Base-by-base conservation (phyloP, 2,329 filamentous ascomycete species). In the Exophiala dermatitidis region DNA sequence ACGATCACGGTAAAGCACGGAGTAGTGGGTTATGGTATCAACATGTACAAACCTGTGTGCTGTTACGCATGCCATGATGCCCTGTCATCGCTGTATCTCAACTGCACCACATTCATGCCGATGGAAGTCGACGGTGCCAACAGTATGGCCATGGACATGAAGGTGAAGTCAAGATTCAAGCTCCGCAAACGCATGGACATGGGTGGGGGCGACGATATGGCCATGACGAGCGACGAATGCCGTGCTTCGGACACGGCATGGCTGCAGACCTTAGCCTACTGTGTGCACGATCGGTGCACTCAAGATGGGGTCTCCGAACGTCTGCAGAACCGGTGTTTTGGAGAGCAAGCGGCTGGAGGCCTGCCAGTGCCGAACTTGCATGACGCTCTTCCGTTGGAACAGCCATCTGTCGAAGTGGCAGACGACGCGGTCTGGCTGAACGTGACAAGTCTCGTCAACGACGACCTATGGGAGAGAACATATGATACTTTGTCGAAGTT, bases 21-120 rank as follows among this genome's bases (percentile, higher is more conserved):
- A 12, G 60, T 64, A 30, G 62, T 68, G 30, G 66, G 66, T 30
- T 65, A 60, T 43, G 66, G 65, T 1, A 64, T 65, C n/a, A 53
- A 59, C 12, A 50, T 66, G 53, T 68, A 63, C 50, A 46, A 52
- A n/a, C 62, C 63, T 4, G 50, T 60, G 3, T 68, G 66, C 46
- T 63, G 57, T 48, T 60, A 60, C 8, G 58, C 65, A 37, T 68
- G 66, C 43, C 56, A 61, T 50, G 61, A 65, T 34, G 48, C 59
- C 2, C 58, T 68, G 32, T 62, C 63, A n/a, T 53, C 56, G 28
- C 52, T 65, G 5, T 62, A 59, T 37, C 50, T 67, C 34, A 61
- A 52, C 37, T 68, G 66, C 55, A 66, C 66, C 2, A 60, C 59
- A n/a, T 62, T 65, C 12, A 49, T 12, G n/a, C 48, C 43, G 9